Conservation (phyloP, 1,284 basidiomycete species). For the Pisolithus thermaeus region DNA sequence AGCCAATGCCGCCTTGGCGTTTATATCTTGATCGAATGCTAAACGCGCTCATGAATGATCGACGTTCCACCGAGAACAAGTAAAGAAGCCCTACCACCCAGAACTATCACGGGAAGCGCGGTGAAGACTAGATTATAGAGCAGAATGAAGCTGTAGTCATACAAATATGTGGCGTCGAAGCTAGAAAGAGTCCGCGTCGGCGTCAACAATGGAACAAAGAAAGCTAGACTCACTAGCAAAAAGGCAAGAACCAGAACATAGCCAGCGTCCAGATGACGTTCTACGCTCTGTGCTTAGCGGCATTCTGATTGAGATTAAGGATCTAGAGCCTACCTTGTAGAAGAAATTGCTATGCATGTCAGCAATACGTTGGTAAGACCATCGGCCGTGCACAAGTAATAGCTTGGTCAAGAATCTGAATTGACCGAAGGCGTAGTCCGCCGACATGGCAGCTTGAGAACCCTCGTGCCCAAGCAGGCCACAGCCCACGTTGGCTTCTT, state of each 20-base stretch:
- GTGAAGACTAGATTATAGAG: conserved; percentile 93
- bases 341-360: conserved; percentile 98
- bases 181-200: conserved; percentile 33
- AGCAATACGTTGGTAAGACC: conserved; percentile 96
- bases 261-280: conserved; percentile 89
- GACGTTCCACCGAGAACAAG: neutral
- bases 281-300: conserved; percentile 33
- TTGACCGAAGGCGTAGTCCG: conserved; percentile 97
- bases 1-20: conserved; percentile 83
- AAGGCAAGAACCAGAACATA: conserved; percentile 93
- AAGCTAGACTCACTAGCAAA: conserved; percentile 56
- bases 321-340: conserved; percentile 70
- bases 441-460: conserved; percentile 97
- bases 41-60: conserved; percentile 6
- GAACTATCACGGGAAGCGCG: conserved; percentile 84
- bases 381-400: conserved; percentile 90
- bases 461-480: conserved; percentile 94
- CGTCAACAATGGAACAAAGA: conserved; percentile 9
- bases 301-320: neutral
- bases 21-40: conserved; percentile 96
- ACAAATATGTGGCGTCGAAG: conserved; percentile 93
- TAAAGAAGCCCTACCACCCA: conserved; percentile 60
- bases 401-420: conserved; percentile 93
- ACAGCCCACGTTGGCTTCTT: conserved; percentile 96
- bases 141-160: conserved; percentile 92